Percentiles rank a stretch among this genome's conserved stretches.
These are phyloP conservation scores for Narthecium ossifragum DNA, from an alignment of 106 monocot genomes.

Conservation along the genomic window DNA sequence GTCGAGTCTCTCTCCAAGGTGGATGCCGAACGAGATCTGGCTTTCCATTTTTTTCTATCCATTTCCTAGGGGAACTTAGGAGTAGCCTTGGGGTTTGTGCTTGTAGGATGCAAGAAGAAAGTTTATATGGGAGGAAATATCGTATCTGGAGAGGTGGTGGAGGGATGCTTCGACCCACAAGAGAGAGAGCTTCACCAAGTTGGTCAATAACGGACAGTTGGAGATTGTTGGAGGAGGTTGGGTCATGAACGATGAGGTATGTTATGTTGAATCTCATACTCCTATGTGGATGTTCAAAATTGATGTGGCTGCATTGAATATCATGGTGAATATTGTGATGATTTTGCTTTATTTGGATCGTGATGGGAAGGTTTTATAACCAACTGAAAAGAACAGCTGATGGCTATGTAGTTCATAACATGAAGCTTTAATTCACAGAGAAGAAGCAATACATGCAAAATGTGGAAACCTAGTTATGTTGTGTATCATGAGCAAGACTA, in stretches of 20 bases:
- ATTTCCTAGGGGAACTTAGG: not conserved
- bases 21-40: not conserved
- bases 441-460: too few species aligned
- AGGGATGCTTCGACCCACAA: slow-evolving; percentile 61
- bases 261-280: too few species aligned
- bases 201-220: slow-evolving; percentile 79
- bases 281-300: too few species aligned
- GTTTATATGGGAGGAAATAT: slow-evolving; percentile 99
- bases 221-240: slow-evolving; percentile 98
- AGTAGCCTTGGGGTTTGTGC: slow-evolving; percentile 3
- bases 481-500: too few species aligned
- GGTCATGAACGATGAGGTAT: slow-evolving; percentile 99
- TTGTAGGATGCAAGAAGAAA: slow-evolving; percentile 72
- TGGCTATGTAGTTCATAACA: too few species aligned
- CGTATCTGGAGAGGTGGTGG: slow-evolving; percentile 98
- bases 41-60: not conserved
- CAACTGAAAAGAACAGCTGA: too few species aligned
- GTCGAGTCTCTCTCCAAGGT: slow-evolving; percentile 90
- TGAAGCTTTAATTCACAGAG: too few species aligned
- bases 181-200: slow-evolving; percentile 49
- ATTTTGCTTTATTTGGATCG: too few species aligned
- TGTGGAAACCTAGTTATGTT: too few species aligned
- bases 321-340: too few species aligned
- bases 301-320: too few species aligned
- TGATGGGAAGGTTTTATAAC: too few species aligned